Conservation (phyloP, 805 yeast species). For the Wickerhamiella brachini region DNA sequence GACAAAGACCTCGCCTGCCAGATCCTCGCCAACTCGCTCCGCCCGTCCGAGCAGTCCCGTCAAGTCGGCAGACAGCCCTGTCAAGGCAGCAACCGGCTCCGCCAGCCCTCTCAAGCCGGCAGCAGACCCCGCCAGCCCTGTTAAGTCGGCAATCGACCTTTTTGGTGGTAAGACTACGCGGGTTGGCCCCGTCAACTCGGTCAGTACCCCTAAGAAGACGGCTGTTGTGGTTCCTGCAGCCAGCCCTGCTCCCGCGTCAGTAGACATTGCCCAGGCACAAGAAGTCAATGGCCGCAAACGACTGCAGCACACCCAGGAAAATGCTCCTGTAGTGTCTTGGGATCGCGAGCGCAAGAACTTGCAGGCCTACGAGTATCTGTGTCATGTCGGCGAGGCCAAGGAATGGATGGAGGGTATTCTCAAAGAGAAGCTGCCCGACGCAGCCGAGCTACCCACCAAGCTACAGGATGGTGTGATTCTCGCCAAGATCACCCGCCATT, state of each 20-base stretch:
- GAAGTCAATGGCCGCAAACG: conserved; percentile 24
- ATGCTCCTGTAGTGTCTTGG: conserved; percentile 20
- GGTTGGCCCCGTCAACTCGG: background rate
- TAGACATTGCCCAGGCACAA: conserved; percentile 9
- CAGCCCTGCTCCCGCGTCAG: background rate
- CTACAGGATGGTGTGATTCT: conserved; percentile 74
- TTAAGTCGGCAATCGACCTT: background rate
- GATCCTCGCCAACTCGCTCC: background rate
- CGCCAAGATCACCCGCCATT: conserved; percentile 61
- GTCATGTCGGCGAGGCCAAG: conserved; percentile 71
- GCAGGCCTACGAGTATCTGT: conserved; percentile 61
- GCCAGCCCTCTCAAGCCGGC: background rate
- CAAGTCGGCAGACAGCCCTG: too few relatives aligned
- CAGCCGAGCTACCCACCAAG: conserved; percentile 47
- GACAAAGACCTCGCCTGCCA: background rate
- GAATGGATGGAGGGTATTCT: conserved; percentile 61
- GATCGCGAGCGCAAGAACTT: conserved; percentile 30
- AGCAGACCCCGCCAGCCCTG: background rate
- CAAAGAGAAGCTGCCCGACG: conserved; percentile 42
- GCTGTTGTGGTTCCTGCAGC: background rate
- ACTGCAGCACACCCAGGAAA: conserved; percentile 21
- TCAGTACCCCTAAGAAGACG: background rate
- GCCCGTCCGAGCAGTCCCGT: too few relatives aligned
- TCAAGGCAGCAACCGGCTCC: background rate
- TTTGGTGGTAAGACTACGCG: background rate